These are phyloP conservation scores for Magnolia sinica DNA, from an alignment of 164 flowering plant species.

Conservation along the genomic window DNA sequence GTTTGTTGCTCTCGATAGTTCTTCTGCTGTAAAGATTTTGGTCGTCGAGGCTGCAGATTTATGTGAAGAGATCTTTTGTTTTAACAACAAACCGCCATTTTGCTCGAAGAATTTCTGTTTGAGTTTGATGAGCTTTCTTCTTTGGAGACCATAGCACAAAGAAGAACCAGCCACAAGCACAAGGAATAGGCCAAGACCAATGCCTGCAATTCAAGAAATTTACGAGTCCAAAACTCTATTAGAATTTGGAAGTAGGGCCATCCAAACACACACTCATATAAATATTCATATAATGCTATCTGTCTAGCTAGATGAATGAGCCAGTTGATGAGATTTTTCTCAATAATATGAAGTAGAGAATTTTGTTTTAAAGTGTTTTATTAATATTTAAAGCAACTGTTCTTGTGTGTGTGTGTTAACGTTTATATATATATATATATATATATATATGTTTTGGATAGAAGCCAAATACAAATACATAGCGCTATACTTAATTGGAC, in stretches of 20 bases:
- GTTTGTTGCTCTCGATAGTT: constrained; percentile 17
- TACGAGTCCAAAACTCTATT: neutral
- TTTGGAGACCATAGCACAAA: constrained; percentile 5
- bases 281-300: neutral
- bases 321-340: no score
- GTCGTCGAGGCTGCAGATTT: neutral
- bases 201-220: neutral
- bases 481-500: no score
- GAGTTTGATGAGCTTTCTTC: constrained; percentile 5
- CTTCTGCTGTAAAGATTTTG: constrained; percentile 8
- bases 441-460: no score
- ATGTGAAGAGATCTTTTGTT: constrained; percentile 5
- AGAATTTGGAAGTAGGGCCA: no score
- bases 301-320: no score
- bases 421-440: no score
- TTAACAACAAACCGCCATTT: constrained; percentile 11
- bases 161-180: constrained; percentile 1
- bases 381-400: no score
- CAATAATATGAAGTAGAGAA: no score
- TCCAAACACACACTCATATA: neutral
- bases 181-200: neutral
- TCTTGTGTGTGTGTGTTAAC: accelerated
- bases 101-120: constrained; percentile 7
- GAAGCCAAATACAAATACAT: no score
- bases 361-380: no score